Conservation (phyloP, 768 basidiomycete species). For the Chiua virens region DNA sequence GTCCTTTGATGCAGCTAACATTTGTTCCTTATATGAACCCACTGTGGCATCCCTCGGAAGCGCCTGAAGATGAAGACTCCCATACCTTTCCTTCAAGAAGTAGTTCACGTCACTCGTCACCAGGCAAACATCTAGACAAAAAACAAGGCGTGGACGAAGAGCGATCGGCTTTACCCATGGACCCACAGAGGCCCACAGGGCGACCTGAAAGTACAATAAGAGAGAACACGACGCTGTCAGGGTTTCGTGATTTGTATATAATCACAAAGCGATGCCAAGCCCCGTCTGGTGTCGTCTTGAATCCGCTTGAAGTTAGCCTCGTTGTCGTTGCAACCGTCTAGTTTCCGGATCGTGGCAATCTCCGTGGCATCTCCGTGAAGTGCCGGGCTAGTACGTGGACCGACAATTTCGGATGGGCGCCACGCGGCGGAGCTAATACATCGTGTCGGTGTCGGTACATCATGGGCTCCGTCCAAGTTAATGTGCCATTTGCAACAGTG, state of each 20-base stretch:
- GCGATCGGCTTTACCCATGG: background rate
- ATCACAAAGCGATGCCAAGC: background rate
- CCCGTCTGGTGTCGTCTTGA: background rate
- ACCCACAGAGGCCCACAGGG: constrained; percentile 25
- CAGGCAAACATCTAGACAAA: constrained; percentile 9
- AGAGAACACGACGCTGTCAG: background rate
- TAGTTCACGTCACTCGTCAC: constrained; percentile 16
- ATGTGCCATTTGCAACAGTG: too few species aligned
- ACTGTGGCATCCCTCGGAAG: background rate
- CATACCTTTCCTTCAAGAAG: background rate
- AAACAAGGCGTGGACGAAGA: constrained; percentile 9
- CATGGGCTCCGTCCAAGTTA: too few species aligned
- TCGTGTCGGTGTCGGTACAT: too few species aligned
- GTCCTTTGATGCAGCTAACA: background rate
- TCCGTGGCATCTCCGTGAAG: background rate
- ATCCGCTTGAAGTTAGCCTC: too few species aligned
- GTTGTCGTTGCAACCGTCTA: constrained; percentile 8
- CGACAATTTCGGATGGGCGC: background rate
- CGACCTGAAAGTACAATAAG: constrained; percentile 20
- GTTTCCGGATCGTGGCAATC: constrained; percentile 1
- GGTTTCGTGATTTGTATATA: background rate
- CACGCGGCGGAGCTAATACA: too few species aligned
- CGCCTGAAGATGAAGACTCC: constrained; percentile 1
- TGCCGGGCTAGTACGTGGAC: background rate
- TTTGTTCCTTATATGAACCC: constrained; percentile 17